phyloP scores from a whole-genome alignment of 495 filamentous ascomycete genomes.

The Trichoderma gamsii region DNA sequence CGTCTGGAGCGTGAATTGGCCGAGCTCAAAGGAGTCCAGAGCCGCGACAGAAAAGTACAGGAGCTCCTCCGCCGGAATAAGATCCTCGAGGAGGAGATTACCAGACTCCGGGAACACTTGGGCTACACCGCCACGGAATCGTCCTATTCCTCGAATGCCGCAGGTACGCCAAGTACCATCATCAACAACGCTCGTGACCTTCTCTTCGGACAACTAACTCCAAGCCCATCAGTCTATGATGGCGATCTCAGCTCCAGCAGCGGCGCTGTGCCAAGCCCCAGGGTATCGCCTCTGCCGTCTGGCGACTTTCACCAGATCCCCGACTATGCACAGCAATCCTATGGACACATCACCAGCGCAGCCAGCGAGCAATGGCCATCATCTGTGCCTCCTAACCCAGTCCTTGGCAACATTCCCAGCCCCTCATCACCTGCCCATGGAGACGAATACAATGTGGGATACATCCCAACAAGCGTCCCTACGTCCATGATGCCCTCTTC shows the following conservation, averaged over 20 bases:
- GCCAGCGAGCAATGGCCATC: constrained; percentile 32
- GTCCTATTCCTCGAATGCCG: constrained; percentile 21
- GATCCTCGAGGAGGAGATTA: constrained; percentile 34
- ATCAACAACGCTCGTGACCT: background rate
- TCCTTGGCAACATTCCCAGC: constrained; percentile 37
- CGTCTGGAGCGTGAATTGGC: constrained; percentile 63
- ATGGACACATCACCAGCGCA: constrained; percentile 30
- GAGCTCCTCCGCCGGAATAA: constrained; percentile 33
- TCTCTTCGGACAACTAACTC: constrained; percentile 1
- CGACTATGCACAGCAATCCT: constrained; percentile 5
- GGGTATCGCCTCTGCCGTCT: constrained; percentile 15
- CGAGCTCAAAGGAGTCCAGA: constrained; percentile 40
- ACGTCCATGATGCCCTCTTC: constrained; percentile 26
- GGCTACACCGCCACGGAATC: constrained; percentile 26
- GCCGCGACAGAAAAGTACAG: constrained; percentile 32
- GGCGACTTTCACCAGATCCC: constrained; percentile 9
- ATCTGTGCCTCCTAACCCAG: constrained; percentile 23
- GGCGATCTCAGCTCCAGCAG: background rate
- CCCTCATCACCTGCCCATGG: constrained; percentile 34
- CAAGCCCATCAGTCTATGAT: constrained; percentile 6
- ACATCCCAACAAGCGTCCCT: constrained; percentile 35
- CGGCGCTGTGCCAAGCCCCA: constrained; percentile 6
- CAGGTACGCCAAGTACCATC: constrained; percentile 13
- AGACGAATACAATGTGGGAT: constrained; percentile 34
- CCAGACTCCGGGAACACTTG: constrained; percentile 26